Base-by-base conservation (phyloP, 2,329 filamentous ascomycete genomes). In the Alternaria dauci region DNA sequence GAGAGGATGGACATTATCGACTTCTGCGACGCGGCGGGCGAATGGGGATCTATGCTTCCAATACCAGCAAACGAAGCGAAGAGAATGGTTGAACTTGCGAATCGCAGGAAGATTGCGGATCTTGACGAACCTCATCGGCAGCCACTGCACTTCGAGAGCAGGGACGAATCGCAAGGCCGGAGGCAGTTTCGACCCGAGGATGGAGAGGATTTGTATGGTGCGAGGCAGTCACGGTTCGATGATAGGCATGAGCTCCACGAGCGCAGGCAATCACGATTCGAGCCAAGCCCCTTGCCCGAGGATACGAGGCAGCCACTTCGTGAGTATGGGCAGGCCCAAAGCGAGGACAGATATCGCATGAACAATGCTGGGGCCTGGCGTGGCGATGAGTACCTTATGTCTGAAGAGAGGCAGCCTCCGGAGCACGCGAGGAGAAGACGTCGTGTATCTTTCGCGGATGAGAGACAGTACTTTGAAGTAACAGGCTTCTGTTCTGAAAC, bases 21-120 rank as follows among this genome's bases (percentile, higher is more conserved):
- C 23, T 75, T 75, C 25, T 66, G 59, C 9, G 71, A 75, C 18
- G 66, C 72, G 8, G 72, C 72, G 2, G 42, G 51, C 8, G 72
- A 75, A 47, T 75, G 72, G 72, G 72, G 72, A 0, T 73, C 71
- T 0, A 59, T 55, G 1, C 67, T 75, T 2, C 65, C 61, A n/a
- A 54, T 75, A 4, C 71, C 70, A 14, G 61, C 57, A 4, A 28
- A 50, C 1, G 68, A 75, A 18, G 62, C 63, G 12, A 34, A 63
- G 8, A 53, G 63, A 4, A 70, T 74, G 64, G 48, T 70, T 12
- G 63, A 59, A 12, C 25, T 73, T 30, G 69, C 69, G 5, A 59
- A 63, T 7, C 50, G 53, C 32, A 64, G 71, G 32, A 55, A 48
- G 7, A 58, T 73, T 32, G 70, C 69, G 3, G 63, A 69, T 50